These are phyloP conservation scores for Claviceps maximensis DNA, from an alignment of 2,329 filamentous ascomycete genomes.

Conservation along the genomic window DNA sequence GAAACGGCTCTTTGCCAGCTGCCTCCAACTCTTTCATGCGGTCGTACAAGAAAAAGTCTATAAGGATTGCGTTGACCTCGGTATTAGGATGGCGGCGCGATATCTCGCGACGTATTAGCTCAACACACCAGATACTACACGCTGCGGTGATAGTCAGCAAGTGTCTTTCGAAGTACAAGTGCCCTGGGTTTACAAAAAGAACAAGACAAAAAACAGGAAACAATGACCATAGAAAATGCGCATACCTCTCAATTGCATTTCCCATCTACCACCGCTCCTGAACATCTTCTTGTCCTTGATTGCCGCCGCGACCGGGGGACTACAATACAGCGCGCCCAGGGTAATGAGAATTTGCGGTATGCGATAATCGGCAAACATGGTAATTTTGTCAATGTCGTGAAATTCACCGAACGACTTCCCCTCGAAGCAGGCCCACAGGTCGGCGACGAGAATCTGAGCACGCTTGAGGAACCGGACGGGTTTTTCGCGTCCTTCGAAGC, in stretches of 20 bases:
- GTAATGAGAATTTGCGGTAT: slow-evolving; percentile 85
- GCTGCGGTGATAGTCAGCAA: slow-evolving; percentile 28
- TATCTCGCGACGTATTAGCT: slow-evolving; percentile 76
- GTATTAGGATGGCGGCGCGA: slow-evolving; percentile 55
- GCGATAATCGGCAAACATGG: slow-evolving; percentile 97
- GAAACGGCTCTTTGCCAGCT: slow-evolving; percentile 40
- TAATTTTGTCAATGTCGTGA: slow-evolving; percentile 84
- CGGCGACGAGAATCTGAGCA: slow-evolving; percentile 89
- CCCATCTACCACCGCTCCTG: slow-evolving; percentile 60
- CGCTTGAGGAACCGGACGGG: slow-evolving; percentile 78
- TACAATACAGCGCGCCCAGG: slow-evolving; percentile 72
- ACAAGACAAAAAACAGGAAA: neutral
- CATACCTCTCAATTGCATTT: slow-evolving; percentile 72
- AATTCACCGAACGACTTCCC: slow-evolving; percentile 70
- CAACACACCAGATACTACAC: slow-evolving; percentile 92
- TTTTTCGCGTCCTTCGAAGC: slow-evolving; percentile 56
- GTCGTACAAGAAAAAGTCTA: slow-evolving; percentile 97
- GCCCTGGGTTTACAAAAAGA: neutral
- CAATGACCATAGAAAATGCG: slow-evolving; percentile 7
- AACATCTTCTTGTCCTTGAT: slow-evolving; percentile 54
- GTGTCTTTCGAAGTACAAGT: neutral
- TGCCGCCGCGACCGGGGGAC: slow-evolving; percentile 60
- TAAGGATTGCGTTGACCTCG: slow-evolving; percentile 72
- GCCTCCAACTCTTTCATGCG: slow-evolving; percentile 75
- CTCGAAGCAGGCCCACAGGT: slow-evolving; percentile 92